Evolutionary conservation across 208 protist genomes (phyloP).

Genomic region (Herpetomonas muscarum): DNA sequence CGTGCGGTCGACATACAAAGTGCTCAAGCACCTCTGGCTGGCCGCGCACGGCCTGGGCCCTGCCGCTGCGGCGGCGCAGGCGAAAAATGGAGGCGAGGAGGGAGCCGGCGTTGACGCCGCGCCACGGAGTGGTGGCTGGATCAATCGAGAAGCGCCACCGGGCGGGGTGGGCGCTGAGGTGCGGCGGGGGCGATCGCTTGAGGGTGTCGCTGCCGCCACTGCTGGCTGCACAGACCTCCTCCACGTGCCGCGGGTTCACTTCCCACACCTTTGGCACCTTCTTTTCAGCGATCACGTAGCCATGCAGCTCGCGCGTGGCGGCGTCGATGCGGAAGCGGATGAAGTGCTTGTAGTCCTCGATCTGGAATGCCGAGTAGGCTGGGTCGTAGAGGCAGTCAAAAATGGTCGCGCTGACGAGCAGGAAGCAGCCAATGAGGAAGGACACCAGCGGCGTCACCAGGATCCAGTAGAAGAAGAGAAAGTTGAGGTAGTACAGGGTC

Average conservation of each 20-base stretch:
- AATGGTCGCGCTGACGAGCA: constrained; percentile 59
- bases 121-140: background rate
- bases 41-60: background rate
- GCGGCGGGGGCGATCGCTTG: constrained; percentile 28
- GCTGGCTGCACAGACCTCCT: constrained; percentile 21
- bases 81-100: too few relatives aligned
- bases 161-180: constrained; percentile 53
- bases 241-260: constrained; percentile 37
- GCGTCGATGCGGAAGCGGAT: constrained; percentile 63
- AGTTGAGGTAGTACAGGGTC: constrained; percentile 56
- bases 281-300: constrained; percentile 57
- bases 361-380: constrained; percentile 81
- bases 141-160: constrained; percentile 47
- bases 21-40: background rate
- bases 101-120: too few relatives aligned
- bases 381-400: constrained; percentile 79
- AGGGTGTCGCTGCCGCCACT: background rate
- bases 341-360: constrained; percentile 86
- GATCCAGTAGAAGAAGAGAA: constrained; percentile 80
- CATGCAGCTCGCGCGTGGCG: constrained; percentile 50
- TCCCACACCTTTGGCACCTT: constrained; percentile 65
- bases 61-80: constrained; percentile 51
- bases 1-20: constrained; percentile 1
- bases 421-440: constrained; percentile 68
- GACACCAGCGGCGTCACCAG: constrained; percentile 72